Conservation (phyloP, 2,329 filamentous ascomycete species). For the Penicillium janthinellum region DNA sequence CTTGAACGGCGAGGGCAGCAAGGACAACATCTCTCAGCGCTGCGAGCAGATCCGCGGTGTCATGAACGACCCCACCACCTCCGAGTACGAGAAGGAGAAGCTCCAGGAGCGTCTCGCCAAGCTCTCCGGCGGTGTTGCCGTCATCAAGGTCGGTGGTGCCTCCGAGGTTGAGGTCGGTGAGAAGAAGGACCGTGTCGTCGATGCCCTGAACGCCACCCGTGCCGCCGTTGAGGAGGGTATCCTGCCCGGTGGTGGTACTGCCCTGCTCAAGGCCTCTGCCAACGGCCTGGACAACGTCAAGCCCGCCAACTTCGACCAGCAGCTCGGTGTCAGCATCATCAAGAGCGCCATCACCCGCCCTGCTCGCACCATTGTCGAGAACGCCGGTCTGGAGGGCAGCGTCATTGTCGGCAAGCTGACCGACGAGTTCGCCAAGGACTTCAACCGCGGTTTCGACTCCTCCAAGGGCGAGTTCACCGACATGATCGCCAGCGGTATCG, state of each 20-base stretch:
- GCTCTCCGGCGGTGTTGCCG: constrained; percentile 96
- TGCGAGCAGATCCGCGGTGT: constrained; percentile 99
- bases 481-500: constrained; percentile 96
- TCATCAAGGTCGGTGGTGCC: constrained; percentile 97
- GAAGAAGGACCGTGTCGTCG: constrained; percentile 99
- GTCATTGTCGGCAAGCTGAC: constrained; percentile 98
- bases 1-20: constrained; percentile 93
- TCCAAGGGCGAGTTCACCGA: constrained; percentile 97
- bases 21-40: constrained; percentile 89
- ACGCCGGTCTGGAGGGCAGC: constrained; percentile 91
- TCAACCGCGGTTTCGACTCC: constrained; percentile 98
- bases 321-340: constrained; percentile 95
- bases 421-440: constrained; percentile 86
- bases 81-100: constrained; percentile 99
- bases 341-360: constrained; percentile 97
- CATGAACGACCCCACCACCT: constrained; percentile 89
- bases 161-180: constrained; percentile 98
- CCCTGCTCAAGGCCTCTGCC: constrained; percentile 92
- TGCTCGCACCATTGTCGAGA: constrained; percentile 94
- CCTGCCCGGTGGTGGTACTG: constrained; percentile 96
- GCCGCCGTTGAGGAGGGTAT: constrained; percentile 99
- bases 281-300: constrained; percentile 84
- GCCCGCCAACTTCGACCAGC: constrained; percentile 96
- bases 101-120: constrained; percentile 99
- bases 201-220: constrained; percentile 95